Evolutionary conservation across 192 early-diverging fungal species (phyloP).

Genomic region (Gaertneriomyces sp.): DNA sequence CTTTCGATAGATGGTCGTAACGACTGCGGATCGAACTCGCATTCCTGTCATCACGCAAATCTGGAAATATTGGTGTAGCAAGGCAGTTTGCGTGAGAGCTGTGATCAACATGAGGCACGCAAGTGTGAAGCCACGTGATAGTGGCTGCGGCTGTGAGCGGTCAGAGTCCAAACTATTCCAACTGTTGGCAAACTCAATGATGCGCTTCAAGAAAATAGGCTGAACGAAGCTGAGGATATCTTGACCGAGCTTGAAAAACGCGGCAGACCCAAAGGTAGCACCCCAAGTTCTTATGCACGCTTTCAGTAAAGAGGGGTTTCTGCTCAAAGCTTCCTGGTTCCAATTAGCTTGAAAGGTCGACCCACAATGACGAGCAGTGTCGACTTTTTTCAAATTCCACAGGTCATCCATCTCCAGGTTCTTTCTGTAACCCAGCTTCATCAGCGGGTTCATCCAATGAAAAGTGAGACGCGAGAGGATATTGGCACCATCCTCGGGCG

Average conservation of each 20-base stretch:
- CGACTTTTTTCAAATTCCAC: constrained; percentile 59
- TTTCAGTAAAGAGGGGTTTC: constrained; percentile 68
- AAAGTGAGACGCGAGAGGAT: constrained; percentile 82
- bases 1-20: constrained; percentile 83
- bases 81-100: constrained; percentile 69
- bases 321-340: constrained; percentile 65
- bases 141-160: constrained; percentile 43
- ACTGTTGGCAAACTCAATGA: constrained; percentile 53
- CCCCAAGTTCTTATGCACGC: constrained; percentile 64
- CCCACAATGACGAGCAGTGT: constrained; percentile 58
- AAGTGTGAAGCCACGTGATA: constrained; percentile 76
- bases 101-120: constrained; percentile 75
- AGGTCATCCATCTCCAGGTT: constrained; percentile 72
- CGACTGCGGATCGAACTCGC: constrained; percentile 67
- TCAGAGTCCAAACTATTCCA: constrained; percentile 27
- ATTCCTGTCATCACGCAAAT: constrained; percentile 72
- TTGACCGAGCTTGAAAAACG: constrained; percentile 71
- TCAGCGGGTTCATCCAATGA: constrained; percentile 85
- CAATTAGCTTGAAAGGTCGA: constrained; percentile 63
- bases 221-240: constrained; percentile 77
- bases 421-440: constrained; percentile 73
- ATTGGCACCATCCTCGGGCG: constrained; percentile 77
- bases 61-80: constrained; percentile 89
- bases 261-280: constrained; percentile 64
- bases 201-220: constrained; percentile 68